Evolutionary conservation across 169 alveolate genomes (phyloP).

Genomic region (Plasmodium adleri): DNA sequence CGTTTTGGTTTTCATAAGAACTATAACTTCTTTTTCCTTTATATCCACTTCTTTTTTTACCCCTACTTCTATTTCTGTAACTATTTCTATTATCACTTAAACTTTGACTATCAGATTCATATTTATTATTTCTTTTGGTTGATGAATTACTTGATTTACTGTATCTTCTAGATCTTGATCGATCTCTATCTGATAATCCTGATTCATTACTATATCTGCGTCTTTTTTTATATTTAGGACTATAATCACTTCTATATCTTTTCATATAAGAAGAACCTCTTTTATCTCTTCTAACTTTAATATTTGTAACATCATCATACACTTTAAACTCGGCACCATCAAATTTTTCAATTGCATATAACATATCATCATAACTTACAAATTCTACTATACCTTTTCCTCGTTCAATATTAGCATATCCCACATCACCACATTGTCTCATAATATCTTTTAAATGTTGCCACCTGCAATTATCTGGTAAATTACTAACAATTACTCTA

Average conservation of each 20-base stretch:
- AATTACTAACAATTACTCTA: slow-evolving; percentile 82
- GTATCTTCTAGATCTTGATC: slow-evolving; percentile 49
- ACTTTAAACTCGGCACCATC: slow-evolving; percentile 85
- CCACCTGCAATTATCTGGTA: slow-evolving; percentile 88
- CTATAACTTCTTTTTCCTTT: slow-evolving; percentile 58
- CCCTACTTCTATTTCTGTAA: slow-evolving; percentile 44
- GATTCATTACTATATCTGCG: slow-evolving; percentile 74
- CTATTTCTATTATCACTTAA: slow-evolving; percentile 34
- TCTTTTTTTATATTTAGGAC: slow-evolving; percentile 61
- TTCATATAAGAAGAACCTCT: slow-evolving; percentile 47
- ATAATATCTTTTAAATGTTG: slow-evolving; percentile 89
- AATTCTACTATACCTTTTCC: slow-evolving; percentile 86
- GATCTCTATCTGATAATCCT: slow-evolving; percentile 40
- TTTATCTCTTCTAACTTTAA: slow-evolving; percentile 76
- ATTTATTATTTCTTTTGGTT: slow-evolving; percentile 38
- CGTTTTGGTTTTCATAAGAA: slow-evolving; percentile 23
- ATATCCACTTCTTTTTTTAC: slow-evolving; percentile 12
- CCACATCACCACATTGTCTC: slow-evolving; percentile 88
- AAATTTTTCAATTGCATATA: slow-evolving; percentile 81
- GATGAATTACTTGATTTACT: slow-evolving; percentile 57
- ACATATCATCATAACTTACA: slow-evolving; percentile 81
- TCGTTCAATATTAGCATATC: slow-evolving; percentile 84
- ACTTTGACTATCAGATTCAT: slow-evolving; percentile 38
- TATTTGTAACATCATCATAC: slow-evolving; percentile 72
- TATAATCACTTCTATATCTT: slow-evolving; percentile 62